Conservation (phyloP, 2,329 filamentous ascomycete species). For the Fusarium continuum region DNA sequence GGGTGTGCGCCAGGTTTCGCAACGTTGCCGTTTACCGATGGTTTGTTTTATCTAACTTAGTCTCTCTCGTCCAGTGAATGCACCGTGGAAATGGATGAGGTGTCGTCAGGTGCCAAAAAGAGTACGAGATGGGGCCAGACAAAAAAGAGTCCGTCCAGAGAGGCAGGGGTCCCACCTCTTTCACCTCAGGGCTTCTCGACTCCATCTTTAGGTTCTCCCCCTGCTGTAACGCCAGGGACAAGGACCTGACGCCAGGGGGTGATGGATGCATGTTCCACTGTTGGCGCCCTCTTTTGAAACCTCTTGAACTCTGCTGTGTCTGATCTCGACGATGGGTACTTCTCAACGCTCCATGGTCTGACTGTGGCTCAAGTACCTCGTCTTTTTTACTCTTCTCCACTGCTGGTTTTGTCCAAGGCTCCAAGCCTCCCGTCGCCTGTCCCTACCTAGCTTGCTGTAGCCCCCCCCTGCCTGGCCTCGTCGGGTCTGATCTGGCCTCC, state of each 20-base stretch:
- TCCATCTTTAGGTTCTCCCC: constrained; percentile 12
- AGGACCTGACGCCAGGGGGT: constrained; percentile 33
- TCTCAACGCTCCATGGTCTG: not conserved
- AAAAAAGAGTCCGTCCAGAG: too few relatives aligned
- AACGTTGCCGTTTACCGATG: constrained; percentile 11
- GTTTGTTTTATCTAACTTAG: constrained; percentile 20
- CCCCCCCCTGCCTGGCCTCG: constrained; percentile 29
- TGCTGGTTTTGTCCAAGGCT: constrained; percentile 32
- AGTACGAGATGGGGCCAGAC: too few relatives aligned
- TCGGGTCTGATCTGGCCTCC: constrained; percentile 35
- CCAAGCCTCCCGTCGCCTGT: constrained; percentile 32
- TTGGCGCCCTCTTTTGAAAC: constrained; percentile 39
- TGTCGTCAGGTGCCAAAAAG: constrained; percentile 16
- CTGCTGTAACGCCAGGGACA: constrained; percentile 29
- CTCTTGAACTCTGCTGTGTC: constrained; percentile 24
- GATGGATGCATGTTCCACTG: constrained; percentile 19
- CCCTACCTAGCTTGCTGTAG: constrained; percentile 6
- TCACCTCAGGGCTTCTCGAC: constrained; percentile 8
- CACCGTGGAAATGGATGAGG: constrained; percentile 25
- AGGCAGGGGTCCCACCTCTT: constrained; percentile 6
- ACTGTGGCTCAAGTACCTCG: constrained; percentile 14
- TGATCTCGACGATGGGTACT: constrained; percentile 3
- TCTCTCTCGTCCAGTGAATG: constrained; percentile 6
- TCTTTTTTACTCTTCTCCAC: constrained; percentile 12
- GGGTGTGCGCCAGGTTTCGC: constrained; percentile 18